These are phyloP conservation scores for Cryptococcus depauperatus DNA, from an alignment of 1,284 basidiomycete species.

Conservation along the genomic window DNA sequence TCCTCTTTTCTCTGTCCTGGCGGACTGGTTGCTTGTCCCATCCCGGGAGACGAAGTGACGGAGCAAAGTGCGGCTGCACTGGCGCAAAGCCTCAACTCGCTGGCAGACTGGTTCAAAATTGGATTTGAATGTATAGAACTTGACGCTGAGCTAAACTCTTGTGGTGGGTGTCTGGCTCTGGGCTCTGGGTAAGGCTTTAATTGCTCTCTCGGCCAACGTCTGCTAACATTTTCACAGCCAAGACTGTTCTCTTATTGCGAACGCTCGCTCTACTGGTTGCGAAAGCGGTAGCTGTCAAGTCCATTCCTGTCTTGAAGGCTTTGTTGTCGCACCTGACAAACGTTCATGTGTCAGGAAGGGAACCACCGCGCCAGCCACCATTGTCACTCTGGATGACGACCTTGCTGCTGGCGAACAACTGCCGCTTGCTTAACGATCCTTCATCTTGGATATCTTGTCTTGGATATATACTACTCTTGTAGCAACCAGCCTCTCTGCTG, in stretches of 20 bases:
- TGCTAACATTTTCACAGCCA: constrained; percentile 25
- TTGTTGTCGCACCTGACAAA: constrained; percentile 35
- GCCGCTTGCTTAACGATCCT: constrained; percentile 1
- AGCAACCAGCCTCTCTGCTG: background rate
- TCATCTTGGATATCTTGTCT: background rate
- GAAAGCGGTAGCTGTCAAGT: constrained; percentile 37
- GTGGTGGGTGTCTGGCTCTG: constrained; percentile 44
- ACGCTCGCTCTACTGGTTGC: constrained; percentile 40
- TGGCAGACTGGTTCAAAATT: constrained; percentile 45
- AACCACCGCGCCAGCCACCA: constrained; percentile 25
- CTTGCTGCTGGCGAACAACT: constrained; percentile 6
- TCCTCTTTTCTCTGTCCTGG: constrained; percentile 45
- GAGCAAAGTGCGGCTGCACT: constrained; percentile 23
- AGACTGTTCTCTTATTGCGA: constrained; percentile 44
- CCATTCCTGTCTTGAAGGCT: constrained; percentile 42
- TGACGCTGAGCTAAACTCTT: constrained; percentile 42
- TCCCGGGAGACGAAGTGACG: constrained; percentile 24
- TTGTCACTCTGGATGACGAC: constrained; percentile 15
- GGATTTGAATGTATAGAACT: constrained; percentile 46
- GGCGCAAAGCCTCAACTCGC: constrained; percentile 25
- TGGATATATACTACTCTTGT: background rate
- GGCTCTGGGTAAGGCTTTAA: constrained; percentile 41
- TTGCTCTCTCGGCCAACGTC: background rate
- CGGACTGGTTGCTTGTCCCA: constrained; percentile 41
- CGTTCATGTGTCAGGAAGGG: constrained; percentile 35